Conservation (phyloP, 306 rosid genomes). For the Vigna hirtella region DNA sequence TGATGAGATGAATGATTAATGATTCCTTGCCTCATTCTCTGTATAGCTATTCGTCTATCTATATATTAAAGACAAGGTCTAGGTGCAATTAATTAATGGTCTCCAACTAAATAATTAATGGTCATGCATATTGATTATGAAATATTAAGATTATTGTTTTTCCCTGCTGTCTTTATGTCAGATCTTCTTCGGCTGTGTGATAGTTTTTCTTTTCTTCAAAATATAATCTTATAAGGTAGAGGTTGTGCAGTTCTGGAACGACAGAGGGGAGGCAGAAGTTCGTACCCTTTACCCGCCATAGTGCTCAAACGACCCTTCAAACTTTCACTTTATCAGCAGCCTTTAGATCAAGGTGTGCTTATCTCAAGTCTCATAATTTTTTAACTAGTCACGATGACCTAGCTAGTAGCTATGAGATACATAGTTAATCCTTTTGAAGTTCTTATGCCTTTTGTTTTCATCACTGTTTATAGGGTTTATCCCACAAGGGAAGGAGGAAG, state of each 20-base stretch:
- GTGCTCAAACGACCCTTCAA: conserved; percentile 95
- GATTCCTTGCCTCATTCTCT: not conserved
- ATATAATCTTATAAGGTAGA: conserved; percentile 11
- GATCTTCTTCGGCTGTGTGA: conserved; percentile 21
- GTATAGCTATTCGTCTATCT: not conserved
- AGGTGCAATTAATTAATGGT: not conserved
- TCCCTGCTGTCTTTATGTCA: not conserved
- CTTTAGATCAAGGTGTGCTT: conserved; percentile 76
- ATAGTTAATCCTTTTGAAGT: not conserved
- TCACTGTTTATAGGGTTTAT: conserved; percentile 56
- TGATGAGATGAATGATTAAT: not conserved
- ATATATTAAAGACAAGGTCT: not conserved
- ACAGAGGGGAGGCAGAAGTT: conserved; percentile 91
- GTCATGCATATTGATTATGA: conserved; percentile 24
- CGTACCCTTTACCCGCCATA: conserved; percentile 81
- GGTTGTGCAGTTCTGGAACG: conserved; percentile 83
- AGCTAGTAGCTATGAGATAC: not conserved
- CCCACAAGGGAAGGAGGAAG: conserved; percentile 81
- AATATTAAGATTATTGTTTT: not conserved
- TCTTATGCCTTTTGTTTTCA: not conserved
- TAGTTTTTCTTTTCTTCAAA: not conserved
- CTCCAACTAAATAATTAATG: conserved; percentile 3
- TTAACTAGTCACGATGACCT: not conserved
- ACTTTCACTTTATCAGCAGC: conserved; percentile 84
- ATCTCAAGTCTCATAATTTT: not conserved